Evolutionary conservation across 345 rosid species (phyloP).

Genomic region (Leavenworthia alabamica): DNA sequence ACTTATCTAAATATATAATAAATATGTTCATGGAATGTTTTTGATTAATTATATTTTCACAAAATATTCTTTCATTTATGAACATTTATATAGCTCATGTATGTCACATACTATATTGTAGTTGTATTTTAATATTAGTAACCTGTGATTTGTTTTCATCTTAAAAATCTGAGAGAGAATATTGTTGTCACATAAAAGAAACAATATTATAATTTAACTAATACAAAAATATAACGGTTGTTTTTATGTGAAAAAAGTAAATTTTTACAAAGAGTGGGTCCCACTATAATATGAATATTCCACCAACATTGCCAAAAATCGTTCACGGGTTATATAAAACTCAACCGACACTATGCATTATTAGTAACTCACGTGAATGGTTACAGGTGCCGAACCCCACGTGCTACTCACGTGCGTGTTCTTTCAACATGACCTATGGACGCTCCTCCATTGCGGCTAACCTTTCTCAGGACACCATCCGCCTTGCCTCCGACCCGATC

Average conservation of each 20-base stretch:
- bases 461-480: slow-evolving; percentile 63
- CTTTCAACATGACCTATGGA: slow-evolving; percentile 76
- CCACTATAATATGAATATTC: slow-evolving; percentile 22
- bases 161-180: slow-evolving; percentile 9
- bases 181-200: background rate
- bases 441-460: slow-evolving; percentile 62
- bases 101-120: background rate
- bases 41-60: background rate
- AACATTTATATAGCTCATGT: background rate
- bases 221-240: background rate
- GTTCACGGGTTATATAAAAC: slow-evolving; percentile 26
- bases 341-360: slow-evolving; percentile 28
- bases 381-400: slow-evolving; percentile 64
- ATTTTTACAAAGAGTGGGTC: slow-evolving; percentile 11
- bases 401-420: slow-evolving; percentile 55
- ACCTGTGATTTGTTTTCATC: slow-evolving; percentile 7
- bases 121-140: slow-evolving; percentile 5
- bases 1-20: background rate
- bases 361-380: slow-evolving; percentile 31
- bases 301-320: slow-evolving; percentile 11
- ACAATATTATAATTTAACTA: background rate
- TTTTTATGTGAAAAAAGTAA: background rate
- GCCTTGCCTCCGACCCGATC: slow-evolving; percentile 54
- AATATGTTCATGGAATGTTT: slow-evolving; percentile 23
- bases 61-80: slow-evolving; percentile 6